Conservation (phyloP, 225 moss, liverwort and hornwort genomes). For the Pseudisothecium myosuroides region DNA sequence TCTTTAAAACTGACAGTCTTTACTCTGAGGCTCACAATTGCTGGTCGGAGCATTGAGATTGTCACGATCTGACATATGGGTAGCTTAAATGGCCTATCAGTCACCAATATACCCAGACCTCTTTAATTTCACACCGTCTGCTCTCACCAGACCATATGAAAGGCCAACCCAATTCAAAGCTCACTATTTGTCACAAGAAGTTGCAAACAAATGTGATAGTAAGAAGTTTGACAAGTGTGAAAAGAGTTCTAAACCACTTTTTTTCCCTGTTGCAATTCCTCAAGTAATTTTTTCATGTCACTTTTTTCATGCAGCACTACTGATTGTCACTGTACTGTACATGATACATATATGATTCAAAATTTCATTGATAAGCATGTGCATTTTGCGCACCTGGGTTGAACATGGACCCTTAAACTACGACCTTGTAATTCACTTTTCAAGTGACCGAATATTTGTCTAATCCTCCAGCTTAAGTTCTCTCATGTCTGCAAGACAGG, state of each 20-base stretch:
- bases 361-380: background rate
- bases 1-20: background rate
- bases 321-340: background rate
- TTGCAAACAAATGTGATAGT: background rate
- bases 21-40: background rate
- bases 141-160: background rate
- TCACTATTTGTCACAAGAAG: background rate
- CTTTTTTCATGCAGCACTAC: background rate
- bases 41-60: background rate
- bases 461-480: background rate
- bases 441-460: background rate
- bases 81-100: background rate
- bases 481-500: background rate
- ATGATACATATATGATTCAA: background rate
- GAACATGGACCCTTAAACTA: background rate
- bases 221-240: background rate
- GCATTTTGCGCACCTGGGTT: background rate
- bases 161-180: background rate
- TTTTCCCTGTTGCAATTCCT: background rate
- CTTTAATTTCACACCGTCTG: background rate
- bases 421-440: background rate
- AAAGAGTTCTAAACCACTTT: background rate
- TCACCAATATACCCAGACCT: background rate
- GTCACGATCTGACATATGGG: background rate
- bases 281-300: background rate